Conservation (phyloP, 2,329 filamentous ascomycete genomes). For the Colletotrichum viniferum region DNA sequence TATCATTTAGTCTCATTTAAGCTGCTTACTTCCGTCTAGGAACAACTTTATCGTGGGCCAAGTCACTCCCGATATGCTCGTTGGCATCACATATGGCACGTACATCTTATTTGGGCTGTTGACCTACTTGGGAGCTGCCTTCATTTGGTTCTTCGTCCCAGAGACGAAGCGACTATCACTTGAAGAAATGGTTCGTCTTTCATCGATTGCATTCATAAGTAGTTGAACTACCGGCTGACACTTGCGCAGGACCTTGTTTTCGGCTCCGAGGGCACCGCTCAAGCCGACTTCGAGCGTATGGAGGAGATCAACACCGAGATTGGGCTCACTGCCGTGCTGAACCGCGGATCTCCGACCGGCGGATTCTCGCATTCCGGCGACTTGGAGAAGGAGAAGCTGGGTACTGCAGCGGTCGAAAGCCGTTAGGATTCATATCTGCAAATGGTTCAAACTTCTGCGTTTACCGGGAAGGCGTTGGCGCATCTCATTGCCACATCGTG, state of each 20-base stretch:
- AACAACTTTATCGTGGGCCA: conserved; percentile 70
- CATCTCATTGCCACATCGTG: background rate
- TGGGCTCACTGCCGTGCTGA: conserved; percentile 50
- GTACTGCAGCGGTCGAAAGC: background rate
- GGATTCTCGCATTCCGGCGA: background rate
- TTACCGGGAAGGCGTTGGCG: background rate
- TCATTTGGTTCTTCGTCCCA: conserved; percentile 68
- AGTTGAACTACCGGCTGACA: background rate
- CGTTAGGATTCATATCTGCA: background rate
- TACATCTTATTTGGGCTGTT: conserved; percentile 74
- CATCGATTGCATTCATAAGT: background rate
- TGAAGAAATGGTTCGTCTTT: conserved; percentile 60
- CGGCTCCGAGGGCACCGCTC: conserved; percentile 68
- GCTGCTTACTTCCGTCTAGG: conserved; percentile 24
- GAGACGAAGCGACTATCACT: conserved; percentile 68
- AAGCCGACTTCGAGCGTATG: conserved; percentile 73
- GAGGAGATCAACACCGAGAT: conserved; percentile 74
- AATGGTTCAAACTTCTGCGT: background rate
- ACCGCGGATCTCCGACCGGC: background rate
- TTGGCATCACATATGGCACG: conserved; percentile 69
- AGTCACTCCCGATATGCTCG: conserved; percentile 72
- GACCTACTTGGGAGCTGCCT: conserved; percentile 64
- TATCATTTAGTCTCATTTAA: rapidly evolving
- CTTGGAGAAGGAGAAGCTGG: conserved; percentile 1
- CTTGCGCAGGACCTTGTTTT: conserved; percentile 64